Evolutionary conservation across 345 rosid species (phyloP).

Genomic region (Populus euphratica): DNA sequence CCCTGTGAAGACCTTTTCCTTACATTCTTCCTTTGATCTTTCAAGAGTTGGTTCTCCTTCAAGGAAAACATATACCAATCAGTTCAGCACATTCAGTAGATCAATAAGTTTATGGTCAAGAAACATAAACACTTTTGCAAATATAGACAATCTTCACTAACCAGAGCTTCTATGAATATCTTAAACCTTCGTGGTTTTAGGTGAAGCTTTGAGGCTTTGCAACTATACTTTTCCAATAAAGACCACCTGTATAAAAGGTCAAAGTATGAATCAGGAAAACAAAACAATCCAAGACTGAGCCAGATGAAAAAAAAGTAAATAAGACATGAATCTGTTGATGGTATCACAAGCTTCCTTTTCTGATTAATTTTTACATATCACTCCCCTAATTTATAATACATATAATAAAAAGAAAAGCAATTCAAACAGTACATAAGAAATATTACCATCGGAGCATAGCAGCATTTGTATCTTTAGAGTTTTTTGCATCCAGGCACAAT

Average conservation of each 20-base stretch:
- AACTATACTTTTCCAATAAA: constrained; percentile 91
- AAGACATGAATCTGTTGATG: not conserved
- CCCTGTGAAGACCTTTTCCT: constrained; percentile 67
- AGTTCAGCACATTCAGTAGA: constrained; percentile 25
- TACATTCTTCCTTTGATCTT: constrained; percentile 83
- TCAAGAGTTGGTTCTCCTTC: constrained; percentile 95
- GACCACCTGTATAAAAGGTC: constrained; percentile 81
- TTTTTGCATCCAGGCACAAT: constrained; percentile 88
- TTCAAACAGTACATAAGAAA: not conserved
- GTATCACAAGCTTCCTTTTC: constrained; percentile 1
- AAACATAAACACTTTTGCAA: constrained; percentile 7
- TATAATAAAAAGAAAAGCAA: not conserved
- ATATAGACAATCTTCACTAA: constrained; percentile 41
- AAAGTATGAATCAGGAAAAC: not conserved
- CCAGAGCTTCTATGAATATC: constrained; percentile 93
- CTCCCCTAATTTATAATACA: not conserved
- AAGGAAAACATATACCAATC: constrained; percentile 24
- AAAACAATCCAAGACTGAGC: not conserved
- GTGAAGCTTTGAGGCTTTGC: constrained; percentile 99
- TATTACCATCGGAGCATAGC: constrained; percentile 98
- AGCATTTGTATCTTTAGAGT: constrained; percentile 96
- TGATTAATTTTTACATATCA: not conserved
- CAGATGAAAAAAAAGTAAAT: not conserved
- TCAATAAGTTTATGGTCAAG: constrained; percentile 12
- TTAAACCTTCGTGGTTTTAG: constrained; percentile 93